Conservation (phyloP, 2,329 filamentous ascomycete genomes). For the Aaosphaeria pasadenensis region DNA sequence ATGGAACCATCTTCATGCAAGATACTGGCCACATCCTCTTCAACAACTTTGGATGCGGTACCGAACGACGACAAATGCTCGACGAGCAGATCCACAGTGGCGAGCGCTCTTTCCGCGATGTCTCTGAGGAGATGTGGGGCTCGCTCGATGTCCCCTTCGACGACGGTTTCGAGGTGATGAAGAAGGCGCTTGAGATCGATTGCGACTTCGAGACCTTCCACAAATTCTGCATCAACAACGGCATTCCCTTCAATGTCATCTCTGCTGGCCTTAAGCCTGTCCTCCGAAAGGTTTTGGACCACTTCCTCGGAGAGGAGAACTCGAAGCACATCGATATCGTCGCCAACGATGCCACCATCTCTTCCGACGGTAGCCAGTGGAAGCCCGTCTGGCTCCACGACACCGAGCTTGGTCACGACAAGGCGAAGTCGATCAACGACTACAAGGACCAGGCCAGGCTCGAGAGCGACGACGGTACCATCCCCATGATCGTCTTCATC, state of each 20-base stretch:
- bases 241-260: constrained; percentile 68
- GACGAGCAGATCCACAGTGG: constrained; percentile 64
- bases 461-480: constrained; percentile 57
- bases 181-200: constrained; percentile 61
- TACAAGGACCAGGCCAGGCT: constrained; percentile 55
- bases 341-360: constrained; percentile 64
- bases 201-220: constrained; percentile 63
- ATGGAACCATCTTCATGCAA: constrained; percentile 70
- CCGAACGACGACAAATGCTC: constrained; percentile 53
- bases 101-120: constrained; percentile 65
- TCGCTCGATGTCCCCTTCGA: constrained; percentile 66
- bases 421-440: constrained; percentile 62
- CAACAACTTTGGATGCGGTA: constrained; percentile 62
- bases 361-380: constrained; percentile 56
- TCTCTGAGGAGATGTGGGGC: constrained; percentile 71
- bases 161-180: constrained; percentile 64
- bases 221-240: constrained; percentile 59
- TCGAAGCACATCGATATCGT: constrained; percentile 63
- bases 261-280: constrained; percentile 66
- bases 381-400: constrained; percentile 67
- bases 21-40: constrained; percentile 65
- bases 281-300: constrained; percentile 59
- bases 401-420: constrained; percentile 64
- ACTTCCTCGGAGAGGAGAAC: constrained; percentile 61
- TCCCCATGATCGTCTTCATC: constrained; percentile 67